phyloP scores from a whole-genome alignment of 2,329 filamentous ascomycete species.

The Trichoderma pleuroti region DNA sequence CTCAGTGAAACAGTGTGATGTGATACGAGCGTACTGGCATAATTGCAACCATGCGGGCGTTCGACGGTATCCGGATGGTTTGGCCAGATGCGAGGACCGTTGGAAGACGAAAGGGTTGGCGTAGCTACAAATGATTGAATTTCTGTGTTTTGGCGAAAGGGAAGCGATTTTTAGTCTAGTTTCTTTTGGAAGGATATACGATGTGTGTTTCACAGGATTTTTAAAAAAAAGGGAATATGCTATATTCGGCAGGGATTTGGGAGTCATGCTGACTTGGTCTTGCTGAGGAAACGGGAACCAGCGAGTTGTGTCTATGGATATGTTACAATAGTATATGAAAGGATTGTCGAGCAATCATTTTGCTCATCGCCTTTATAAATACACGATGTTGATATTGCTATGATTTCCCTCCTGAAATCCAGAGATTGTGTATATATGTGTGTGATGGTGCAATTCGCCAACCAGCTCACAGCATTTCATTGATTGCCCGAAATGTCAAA shows the following conservation, averaged over 20 bases:
- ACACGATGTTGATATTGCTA: background rate
- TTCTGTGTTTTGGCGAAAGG: background rate
- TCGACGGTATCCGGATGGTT: constrained; percentile 32
- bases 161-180: background rate
- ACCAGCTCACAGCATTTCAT: background rate
- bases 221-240: background rate
- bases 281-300: background rate
- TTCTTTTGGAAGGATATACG: background rate
- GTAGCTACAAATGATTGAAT: background rate
- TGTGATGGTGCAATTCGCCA: background rate
- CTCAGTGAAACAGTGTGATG: constrained; percentile 31
- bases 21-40: constrained; percentile 37
- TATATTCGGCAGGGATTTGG: background rate
- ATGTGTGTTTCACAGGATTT: background rate
- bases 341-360: background rate
- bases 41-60: constrained; percentile 37
- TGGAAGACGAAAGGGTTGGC: constrained; percentile 29
- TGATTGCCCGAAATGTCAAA: background rate
- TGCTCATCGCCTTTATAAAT: background rate
- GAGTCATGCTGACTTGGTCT: background rate
- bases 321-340: background rate
- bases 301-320: background rate
- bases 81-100: constrained; percentile 32
- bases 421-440: background rate
- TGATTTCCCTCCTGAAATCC: background rate